Percentiles rank a stretch among this genome's conserved stretches.
Evolutionary conservation across 1,284 basidiomycete species (phyloP).

Genomic region (Schizopora paradoxa): DNA sequence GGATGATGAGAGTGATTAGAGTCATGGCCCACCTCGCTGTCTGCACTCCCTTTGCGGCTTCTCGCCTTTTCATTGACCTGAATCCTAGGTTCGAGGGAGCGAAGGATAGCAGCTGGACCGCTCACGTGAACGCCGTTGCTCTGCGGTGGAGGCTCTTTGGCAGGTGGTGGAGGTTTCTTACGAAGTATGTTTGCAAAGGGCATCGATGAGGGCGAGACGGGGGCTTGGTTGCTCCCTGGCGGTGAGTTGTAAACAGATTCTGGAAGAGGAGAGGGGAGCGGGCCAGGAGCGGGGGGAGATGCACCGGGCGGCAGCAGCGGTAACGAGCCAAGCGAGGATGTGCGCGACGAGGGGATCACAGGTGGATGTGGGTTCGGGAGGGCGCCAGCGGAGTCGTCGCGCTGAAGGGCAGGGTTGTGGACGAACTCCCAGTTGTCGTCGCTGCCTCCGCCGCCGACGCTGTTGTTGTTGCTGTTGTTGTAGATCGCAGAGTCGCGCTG

Average conservation of each 20-base stretch:
- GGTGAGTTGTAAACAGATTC: slow-evolving; percentile 4
- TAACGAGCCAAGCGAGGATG: slow-evolving; percentile 13
- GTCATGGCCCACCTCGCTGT: too few species aligned
- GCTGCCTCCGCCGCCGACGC: neutral
- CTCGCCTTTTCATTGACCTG: too few species aligned
- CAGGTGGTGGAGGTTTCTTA: neutral
- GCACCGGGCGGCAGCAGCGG: slow-evolving; percentile 7
- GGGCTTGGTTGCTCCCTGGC: too few species aligned
- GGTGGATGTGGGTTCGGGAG: slow-evolving; percentile 8
- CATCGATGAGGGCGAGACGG: neutral
- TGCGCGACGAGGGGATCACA: slow-evolving; percentile 4
- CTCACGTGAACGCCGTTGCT: neutral
- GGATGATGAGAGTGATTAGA: too few species aligned
- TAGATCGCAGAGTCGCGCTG: too few species aligned
- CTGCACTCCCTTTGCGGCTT: too few species aligned
- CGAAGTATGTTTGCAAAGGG: neutral
- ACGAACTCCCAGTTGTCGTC: neutral
- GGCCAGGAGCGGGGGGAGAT: slow-evolving; percentile 1
- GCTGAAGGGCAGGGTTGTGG: neutral
- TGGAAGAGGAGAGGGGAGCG: neutral
- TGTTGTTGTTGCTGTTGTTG: too few species aligned
- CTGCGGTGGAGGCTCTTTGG: neutral
- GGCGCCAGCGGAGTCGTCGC: neutral
- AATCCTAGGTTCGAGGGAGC: slow-evolving; percentile 17
- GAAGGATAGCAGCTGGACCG: slow-evolving; percentile 17